A percentile compares a stretch with the other conserved stretches of the same genome.
These are phyloP conservation scores for Suillus discolor DNA, from an alignment of 768 basidiomycete species.

Conservation along the genomic window DNA sequence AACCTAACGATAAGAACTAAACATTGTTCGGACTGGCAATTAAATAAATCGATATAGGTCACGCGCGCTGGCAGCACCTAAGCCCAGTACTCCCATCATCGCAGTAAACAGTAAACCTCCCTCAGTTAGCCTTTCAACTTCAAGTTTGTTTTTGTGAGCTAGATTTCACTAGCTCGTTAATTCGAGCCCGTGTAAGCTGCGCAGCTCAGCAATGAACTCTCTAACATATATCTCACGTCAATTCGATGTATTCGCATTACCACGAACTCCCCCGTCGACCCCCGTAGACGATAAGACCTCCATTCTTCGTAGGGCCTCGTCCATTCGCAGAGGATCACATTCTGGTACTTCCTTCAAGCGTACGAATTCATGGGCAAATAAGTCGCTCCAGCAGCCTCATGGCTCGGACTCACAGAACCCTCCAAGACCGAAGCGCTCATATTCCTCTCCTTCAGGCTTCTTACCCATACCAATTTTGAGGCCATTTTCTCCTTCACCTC, in stretches of 20 bases:
- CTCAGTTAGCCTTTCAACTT: neutral
- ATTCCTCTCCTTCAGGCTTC: conserved; percentile 62
- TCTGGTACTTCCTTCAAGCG: conserved; percentile 42
- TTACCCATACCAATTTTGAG: conserved; percentile 36
- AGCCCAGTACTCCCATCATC: conserved; percentile 4
- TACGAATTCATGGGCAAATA: conserved; percentile 59
- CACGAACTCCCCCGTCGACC: conserved; percentile 61
- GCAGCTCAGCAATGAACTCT: conserved; percentile 64
- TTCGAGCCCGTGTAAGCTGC: conserved; percentile 12
- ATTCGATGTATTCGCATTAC: conserved; percentile 72
- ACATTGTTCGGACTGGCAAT: neutral
- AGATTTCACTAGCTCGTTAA: neutral
- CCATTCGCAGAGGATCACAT: conserved; percentile 30
- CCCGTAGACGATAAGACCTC: conserved; percentile 43
- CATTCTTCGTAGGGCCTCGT: conserved; percentile 28
- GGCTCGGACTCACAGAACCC: conserved; percentile 20
- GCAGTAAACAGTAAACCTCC: neutral
- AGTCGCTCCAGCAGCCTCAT: conserved; percentile 49
- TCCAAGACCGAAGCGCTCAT: conserved; percentile 54
- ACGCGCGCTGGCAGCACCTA: conserved; percentile 5
- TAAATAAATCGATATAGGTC: conserved; percentile 2
- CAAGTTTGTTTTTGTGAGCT: neutral
- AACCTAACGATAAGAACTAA: neutral
- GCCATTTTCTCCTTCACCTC: conserved; percentile 27
- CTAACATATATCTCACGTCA: conserved; percentile 80